Percentiles rank a stretch among this genome's conserved stretches.
Evolutionary conservation across 116 monocot genomes (phyloP).

Genomic region (Zostera marina): DNA sequence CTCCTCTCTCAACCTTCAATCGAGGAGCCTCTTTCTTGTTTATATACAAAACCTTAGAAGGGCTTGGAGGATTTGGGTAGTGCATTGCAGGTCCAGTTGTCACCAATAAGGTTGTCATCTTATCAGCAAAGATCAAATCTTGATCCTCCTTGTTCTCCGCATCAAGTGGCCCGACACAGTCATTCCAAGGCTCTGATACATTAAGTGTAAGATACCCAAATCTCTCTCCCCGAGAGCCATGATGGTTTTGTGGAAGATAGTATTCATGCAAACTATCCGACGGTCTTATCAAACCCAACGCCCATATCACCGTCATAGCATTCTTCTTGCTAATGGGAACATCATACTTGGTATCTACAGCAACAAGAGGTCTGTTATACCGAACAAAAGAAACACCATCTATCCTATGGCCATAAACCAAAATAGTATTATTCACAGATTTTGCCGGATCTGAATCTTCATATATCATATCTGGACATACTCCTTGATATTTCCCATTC

Average conservation of each 20-base stretch:
- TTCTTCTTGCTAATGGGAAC: constrained; percentile 24
- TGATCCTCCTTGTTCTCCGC: constrained; percentile 87
- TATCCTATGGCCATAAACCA: constrained; percentile 67
- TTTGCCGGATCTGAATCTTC: constrained; percentile 41
- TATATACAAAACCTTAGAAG: constrained; percentile 67
- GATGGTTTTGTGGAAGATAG: constrained; percentile 79
- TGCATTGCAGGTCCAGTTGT: constrained; percentile 51
- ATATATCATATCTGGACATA: constrained; percentile 76
- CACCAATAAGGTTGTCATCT: constrained; percentile 56
- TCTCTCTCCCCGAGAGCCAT: constrained; percentile 13
- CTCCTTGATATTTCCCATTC: constrained; percentile 55
- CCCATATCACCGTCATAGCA: constrained; percentile 82
- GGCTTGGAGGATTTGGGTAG: constrained; percentile 89
- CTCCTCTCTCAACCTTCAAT: constrained; percentile 80
- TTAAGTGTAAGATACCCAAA: constrained; percentile 59
- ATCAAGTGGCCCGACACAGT: constrained; percentile 68
- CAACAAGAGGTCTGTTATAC: constrained; percentile 33
- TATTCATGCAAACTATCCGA: constrained; percentile 55
- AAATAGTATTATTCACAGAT: constrained; percentile 55
- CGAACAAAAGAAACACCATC: constrained; percentile 77
- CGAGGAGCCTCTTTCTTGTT: constrained; percentile 91
- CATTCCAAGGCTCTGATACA: constrained; percentile 28
- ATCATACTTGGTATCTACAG: constrained; percentile 63
- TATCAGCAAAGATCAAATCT: constrained; percentile 51
- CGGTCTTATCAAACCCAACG: constrained; percentile 53